phyloP scores from a whole-genome alignment of 306 rosid species.

The Pachyrhizus erosus region DNA sequence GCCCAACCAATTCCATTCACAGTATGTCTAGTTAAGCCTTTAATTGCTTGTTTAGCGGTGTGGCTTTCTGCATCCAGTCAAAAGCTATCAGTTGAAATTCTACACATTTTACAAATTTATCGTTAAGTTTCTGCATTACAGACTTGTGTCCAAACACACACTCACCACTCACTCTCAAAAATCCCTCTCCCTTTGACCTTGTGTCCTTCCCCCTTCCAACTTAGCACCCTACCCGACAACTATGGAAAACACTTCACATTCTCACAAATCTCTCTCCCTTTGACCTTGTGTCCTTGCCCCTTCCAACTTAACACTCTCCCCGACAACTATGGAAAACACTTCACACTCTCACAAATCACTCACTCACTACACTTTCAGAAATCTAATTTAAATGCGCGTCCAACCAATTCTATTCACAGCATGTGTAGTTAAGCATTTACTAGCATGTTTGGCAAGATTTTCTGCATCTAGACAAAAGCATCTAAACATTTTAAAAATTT shows the following conservation, averaged over 20 bases:
- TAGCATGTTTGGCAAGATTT: neutral
- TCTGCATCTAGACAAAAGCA: neutral
- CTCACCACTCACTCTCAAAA: no score
- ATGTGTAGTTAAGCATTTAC: neutral
- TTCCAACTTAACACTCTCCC: no score
- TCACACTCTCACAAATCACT: no score
- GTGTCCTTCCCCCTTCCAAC: no score
- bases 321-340: no score
- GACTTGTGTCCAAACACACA: neutral
- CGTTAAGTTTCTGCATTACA: neutral
- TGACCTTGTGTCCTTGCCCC: no score
- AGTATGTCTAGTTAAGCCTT: neutral
- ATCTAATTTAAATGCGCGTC: neutral
- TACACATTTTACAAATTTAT: no score
- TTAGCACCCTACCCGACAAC: no score
- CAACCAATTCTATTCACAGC: neutral
- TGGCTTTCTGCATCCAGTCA: neutral
- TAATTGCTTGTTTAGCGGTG: neutral
- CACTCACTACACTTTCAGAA: no score
- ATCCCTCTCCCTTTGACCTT: no score
- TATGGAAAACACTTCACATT: no score
- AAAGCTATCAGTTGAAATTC: neutral
- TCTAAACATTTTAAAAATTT: neutral
- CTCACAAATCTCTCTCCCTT: no score
- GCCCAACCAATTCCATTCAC: neutral